Base-by-base conservation (phyloP, 2,329 filamentous ascomycete species). In the Fusarium pseudonygamai region DNA sequence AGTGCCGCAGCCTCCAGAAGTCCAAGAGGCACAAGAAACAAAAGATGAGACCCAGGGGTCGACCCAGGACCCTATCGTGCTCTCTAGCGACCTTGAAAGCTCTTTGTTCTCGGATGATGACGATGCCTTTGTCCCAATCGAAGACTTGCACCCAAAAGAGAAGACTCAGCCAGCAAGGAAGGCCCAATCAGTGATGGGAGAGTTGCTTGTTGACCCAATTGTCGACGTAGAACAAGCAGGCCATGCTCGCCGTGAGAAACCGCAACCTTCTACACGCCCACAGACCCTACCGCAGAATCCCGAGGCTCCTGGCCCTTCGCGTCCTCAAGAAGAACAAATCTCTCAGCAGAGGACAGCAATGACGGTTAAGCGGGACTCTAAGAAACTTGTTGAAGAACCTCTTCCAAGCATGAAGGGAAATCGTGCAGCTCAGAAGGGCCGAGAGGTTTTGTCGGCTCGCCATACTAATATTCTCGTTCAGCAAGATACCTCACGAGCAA, bases 21-120 rank as follows among this genome's bases (percentile, higher is more conserved):
- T 20, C 8, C 49, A 57, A 45, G 37, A 53, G 15, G 16, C 15
- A 22, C 16, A 22, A 8, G 34, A 40, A 18, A 20, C 22, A 13
- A 50, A 11, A 15, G 15, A 45, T 7, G 30, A 69, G n/a, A 34
- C 43, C 22, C 57, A 55, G 24, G 61, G 53, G 15, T 39, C 39
- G 7, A 47, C 49, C 6, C n/a, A 64, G 7, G 60, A 67, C 10
- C 57, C 62, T 36, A 67, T 78, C 32, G 43, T 74, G 26, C 58
- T 78, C 9, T 74, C 75, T 24, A 78, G 75, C 24, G 70, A 70
- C 37, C 57, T 36, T 14, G 55, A 57, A 12, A 74, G 69, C 42
- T 69, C 60, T 8, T 47, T 36, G 3, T 28, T 47, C 2, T 73
- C 64, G 2, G 70, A 71, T 11, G 32, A 58, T 36, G 52, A 43